phyloP scores from a whole-genome alignment of 2,329 filamentous ascomycete species.

The Colletotrichum euphorbiae region DNA sequence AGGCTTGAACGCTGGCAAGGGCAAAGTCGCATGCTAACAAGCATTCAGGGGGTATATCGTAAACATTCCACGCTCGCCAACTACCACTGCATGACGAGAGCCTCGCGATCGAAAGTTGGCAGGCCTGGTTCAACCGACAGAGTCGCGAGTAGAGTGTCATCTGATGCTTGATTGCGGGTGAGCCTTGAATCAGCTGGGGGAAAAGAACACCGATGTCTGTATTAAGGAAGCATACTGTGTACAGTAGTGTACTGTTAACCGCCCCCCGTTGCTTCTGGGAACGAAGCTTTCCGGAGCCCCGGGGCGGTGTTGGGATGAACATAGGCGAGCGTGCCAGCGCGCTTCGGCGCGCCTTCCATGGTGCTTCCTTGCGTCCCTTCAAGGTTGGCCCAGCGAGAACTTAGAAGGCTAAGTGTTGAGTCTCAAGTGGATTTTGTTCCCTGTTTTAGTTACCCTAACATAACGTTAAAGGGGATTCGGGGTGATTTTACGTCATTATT shows the following conservation, averaged over 20 bases:
- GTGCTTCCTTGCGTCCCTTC: constrained; percentile 12
- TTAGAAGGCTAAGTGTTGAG: constrained; percentile 2
- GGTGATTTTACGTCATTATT: constrained; percentile 22
- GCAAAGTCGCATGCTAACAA: too few species aligned
- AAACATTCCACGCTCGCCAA: not conserved
- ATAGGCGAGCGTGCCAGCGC: not conserved
- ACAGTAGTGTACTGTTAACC: too few species aligned
- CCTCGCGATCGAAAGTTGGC: not conserved
- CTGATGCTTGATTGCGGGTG: not conserved
- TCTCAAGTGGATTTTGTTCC: constrained; percentile 19
- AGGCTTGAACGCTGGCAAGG: too few species aligned
- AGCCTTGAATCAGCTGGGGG: constrained; percentile 9
- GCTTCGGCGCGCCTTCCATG: constrained; percentile 15
- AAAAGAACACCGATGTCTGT: constrained; percentile 3
- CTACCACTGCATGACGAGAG: not conserved
- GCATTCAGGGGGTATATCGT: too few species aligned
- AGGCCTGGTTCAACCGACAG: not conserved
- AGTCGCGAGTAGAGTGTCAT: not conserved
- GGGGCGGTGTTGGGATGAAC: constrained; percentile 28
- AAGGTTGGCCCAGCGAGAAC: not conserved
- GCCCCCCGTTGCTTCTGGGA: not conserved
- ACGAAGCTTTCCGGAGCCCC: constrained; percentile 5
- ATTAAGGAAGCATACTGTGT: constrained; percentile 11
- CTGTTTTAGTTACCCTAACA: constrained; percentile 12
- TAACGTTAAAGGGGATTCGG: constrained; percentile 17